Evolutionary conservation across 1,284 basidiomycete genomes (phyloP).

Genomic region (Singerocomus inundabilis): DNA sequence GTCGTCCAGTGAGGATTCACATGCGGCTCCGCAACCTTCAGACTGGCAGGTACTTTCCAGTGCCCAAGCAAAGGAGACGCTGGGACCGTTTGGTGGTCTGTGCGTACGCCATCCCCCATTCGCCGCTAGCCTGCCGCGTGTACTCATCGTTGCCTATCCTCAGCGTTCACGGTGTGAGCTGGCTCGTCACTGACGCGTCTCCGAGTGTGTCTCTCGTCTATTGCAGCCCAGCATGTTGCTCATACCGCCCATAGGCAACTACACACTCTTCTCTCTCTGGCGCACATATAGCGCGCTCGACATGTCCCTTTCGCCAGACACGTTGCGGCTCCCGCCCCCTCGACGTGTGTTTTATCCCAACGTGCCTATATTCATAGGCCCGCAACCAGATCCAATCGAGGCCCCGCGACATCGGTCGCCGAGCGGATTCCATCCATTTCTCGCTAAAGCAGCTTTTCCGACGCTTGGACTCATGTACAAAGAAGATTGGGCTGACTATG

Average conservation of each 20-base stretch:
- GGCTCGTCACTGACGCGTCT: constrained; percentile 49
- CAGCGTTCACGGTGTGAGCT: constrained; percentile 56
- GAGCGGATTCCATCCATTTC: constrained; percentile 61
- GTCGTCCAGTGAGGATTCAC: constrained; percentile 37
- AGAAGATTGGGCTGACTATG: constrained; percentile 77
- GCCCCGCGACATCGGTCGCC: constrained; percentile 45
- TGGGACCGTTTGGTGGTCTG: constrained; percentile 60
- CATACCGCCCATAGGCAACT: constrained; percentile 46
- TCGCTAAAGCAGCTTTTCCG: constrained; percentile 71
- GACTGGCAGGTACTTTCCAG: constrained; percentile 66
- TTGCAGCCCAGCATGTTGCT: background rate
- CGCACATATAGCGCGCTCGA: constrained; percentile 73
- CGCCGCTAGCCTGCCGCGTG: background rate
- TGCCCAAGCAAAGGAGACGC: constrained; percentile 46
- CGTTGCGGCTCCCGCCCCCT: constrained; percentile 60
- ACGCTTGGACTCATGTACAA: constrained; percentile 63
- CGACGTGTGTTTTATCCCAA: constrained; percentile 72
- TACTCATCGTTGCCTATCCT: background rate
- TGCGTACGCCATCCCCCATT: constrained; percentile 32
- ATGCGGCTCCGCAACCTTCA: constrained; percentile 49
- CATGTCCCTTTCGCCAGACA: constrained; percentile 49
- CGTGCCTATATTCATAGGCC: constrained; percentile 53
- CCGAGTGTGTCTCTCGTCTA: constrained; percentile 41
- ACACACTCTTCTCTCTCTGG: constrained; percentile 78
- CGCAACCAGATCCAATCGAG: constrained; percentile 49